Evolutionary conservation across 163 green algal species (phyloP), one percentile per base, ranked within the genome.

Genomic region (Chlamydomonas reinhardtii): DNA sequence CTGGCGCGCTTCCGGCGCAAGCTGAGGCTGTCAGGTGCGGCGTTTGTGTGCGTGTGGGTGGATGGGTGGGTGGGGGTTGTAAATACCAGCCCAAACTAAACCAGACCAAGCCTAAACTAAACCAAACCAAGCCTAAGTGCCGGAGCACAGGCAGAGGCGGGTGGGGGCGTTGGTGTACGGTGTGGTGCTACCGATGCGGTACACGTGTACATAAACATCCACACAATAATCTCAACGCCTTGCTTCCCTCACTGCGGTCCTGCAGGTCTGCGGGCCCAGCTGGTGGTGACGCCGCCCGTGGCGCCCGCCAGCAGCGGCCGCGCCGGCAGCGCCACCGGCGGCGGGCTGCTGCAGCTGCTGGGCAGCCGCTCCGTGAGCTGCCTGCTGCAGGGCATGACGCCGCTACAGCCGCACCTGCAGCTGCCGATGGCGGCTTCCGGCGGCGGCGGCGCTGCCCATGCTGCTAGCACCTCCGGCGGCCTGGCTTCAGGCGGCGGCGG

Each of bases 1-100:
- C 27, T 74, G 56, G 27, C 29, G 2, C 70, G 70, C 5, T 89
- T 87, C 80, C 83, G 81, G 11, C 75, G 85, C 64, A 89, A 90
- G 70, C 85, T 94, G 65, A 75, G 91, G 19, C 73, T 85, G 54
- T 90, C 79, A 43, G 91, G 90, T n/a, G 86, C 88, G 12, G 84
- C 90, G 77, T 39, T 92, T 29, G 29, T 85, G 19, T 65, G 56
- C 4, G 56, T 27, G 56, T 24, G 56, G 5, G 56, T 65, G 19
- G 16, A 15, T 27, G 17, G 16, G 56, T 24, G 56, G 16, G 56
- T 65, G 19, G 3, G 19, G 16, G 56, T 65, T n/a, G n/a, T n/a
- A n/a, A n/a, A n/a, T n/a, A n/a, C n/a, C n/a, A n/a, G n/a, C n/a
- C n/a, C n/a, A n/a, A n/a, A n/a, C n/a, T n/a, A n/a, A n/a, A n/a